A percentile compares a stretch with the other conserved stretches of the same genome.
phyloP scores from a whole-genome alignment of 495 filamentous ascomycete genomes.

The Xylaria curta region DNA sequence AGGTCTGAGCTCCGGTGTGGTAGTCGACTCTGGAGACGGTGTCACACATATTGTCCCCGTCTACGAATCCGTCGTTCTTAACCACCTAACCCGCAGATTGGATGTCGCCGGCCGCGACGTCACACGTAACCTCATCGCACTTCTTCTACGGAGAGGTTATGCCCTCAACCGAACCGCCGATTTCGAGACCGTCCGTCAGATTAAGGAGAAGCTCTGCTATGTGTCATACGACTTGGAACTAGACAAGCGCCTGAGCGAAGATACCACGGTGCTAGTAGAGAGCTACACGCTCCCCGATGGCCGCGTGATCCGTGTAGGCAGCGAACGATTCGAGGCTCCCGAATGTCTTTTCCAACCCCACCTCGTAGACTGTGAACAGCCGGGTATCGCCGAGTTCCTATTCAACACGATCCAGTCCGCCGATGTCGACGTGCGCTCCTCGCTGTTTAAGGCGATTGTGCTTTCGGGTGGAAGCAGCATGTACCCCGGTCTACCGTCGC shows the following conservation, averaged over 20 bases:
- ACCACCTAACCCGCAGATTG: slow-evolving; percentile 90
- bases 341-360: slow-evolving; percentile 99
- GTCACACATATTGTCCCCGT: slow-evolving; percentile 99
- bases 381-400: slow-evolving; percentile 93
- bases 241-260: slow-evolving; percentile 93
- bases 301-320: slow-evolving; percentile 92
- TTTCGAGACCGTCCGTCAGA: slow-evolving; percentile 98
- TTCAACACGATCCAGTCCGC: slow-evolving; percentile 98
- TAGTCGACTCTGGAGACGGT: slow-evolving; percentile 97
- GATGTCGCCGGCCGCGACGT: slow-evolving; percentile 98
- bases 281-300: slow-evolving; percentile 97
- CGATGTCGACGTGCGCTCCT: slow-evolving; percentile 91
- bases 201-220: slow-evolving; percentile 99
- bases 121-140: slow-evolving; percentile 93
- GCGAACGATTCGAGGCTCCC: slow-evolving; percentile 96
- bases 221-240: slow-evolving; percentile 97
- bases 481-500: slow-evolving; percentile 94
- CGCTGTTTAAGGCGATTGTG: slow-evolving; percentile 96
- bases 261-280: slow-evolving; percentile 96
- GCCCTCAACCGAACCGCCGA: slow-evolving; percentile 98
- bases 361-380: slow-evolving; percentile 95
- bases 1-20: slow-evolving; percentile 94
- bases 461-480: slow-evolving; percentile 96
- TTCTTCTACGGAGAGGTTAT: slow-evolving; percentile 94
- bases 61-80: slow-evolving; percentile 95